A percentile compares a stretch with the other conserved stretches of the same genome.
phyloP scores from a whole-genome alignment of 2,329 filamentous ascomycete species.

The Aspergillus arachidicola region DNA sequence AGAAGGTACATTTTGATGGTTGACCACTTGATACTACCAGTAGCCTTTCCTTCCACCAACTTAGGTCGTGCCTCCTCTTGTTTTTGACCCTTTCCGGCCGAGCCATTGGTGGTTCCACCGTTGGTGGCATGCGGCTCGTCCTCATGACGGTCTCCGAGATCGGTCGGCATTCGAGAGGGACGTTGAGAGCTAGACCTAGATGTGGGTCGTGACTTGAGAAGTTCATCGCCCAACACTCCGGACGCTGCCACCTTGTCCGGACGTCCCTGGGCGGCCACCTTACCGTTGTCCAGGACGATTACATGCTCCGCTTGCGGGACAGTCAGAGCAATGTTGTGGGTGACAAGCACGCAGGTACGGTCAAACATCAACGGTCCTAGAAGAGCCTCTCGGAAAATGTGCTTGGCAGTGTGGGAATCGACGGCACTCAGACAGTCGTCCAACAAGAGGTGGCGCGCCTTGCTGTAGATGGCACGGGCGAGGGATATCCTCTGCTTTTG shows the following conservation, averaged over 20 bases:
- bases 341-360: slow-evolving; percentile 92
- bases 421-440: slow-evolving; percentile 97
- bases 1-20: slow-evolving; percentile 83
- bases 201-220: slow-evolving; percentile 71
- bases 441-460: slow-evolving; percentile 83
- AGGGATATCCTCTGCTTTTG: slow-evolving; percentile 98
- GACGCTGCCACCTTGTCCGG: slow-evolving; percentile 77
- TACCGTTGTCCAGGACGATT: slow-evolving; percentile 85
- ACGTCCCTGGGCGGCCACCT: slow-evolving; percentile 73
- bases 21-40: slow-evolving; percentile 82
- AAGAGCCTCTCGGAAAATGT: slow-evolving; percentile 95
- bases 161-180: slow-evolving; percentile 77
- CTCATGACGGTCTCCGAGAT: slow-evolving; percentile 65
- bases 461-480: slow-evolving; percentile 95
- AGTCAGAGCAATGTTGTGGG: slow-evolving; percentile 90
- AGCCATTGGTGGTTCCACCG: slow-evolving; percentile 41
- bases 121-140: slow-evolving; percentile 55
- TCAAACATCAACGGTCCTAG: slow-evolving; percentile 84
- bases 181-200: slow-evolving; percentile 72
- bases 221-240: slow-evolving; percentile 86
- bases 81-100: slow-evolving; percentile 43
- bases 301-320: slow-evolving; percentile 78
- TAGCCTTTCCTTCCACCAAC: slow-evolving; percentile 75
- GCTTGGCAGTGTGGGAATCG: slow-evolving; percentile 95
- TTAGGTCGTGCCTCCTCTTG: slow-evolving; percentile 52